These are phyloP conservation scores for Saccharomycopsis sp. DNA, from an alignment of 805 yeast species.

Conservation along the genomic window DNA sequence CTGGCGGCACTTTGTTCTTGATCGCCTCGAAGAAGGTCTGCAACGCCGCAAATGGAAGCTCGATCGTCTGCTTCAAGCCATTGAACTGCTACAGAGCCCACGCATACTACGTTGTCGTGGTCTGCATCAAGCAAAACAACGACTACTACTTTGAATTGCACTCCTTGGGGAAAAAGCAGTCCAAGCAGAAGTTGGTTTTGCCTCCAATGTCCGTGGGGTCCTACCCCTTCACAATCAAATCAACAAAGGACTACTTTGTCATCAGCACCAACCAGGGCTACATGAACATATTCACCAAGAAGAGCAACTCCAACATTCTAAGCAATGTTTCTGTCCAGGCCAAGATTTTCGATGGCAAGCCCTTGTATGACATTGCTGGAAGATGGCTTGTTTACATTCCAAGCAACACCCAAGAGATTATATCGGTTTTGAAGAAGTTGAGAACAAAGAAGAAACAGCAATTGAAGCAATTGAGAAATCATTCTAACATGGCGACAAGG, in stretches of 20 bases:
- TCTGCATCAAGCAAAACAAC: constrained; percentile 9
- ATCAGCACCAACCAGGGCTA: constrained; percentile 27
- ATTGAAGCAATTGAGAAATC: background rate
- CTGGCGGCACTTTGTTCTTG: constrained; percentile 25
- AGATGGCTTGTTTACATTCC: constrained; percentile 20
- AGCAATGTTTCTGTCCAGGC: background rate
- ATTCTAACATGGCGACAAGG: background rate
- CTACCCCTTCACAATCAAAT: constrained; percentile 23
- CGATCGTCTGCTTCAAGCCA: constrained; percentile 24
- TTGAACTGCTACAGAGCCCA: constrained; percentile 23
- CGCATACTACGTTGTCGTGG: constrained; percentile 23
- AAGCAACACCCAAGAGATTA: constrained; percentile 8
- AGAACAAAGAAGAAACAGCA: constrained; percentile 6
- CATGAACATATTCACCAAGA: constrained; percentile 24
- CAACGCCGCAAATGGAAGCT: constrained; percentile 16
- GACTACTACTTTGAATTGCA: constrained; percentile 17
- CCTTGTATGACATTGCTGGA: constrained; percentile 14
- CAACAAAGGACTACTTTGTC: constrained; percentile 23
- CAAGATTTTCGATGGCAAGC: too few species aligned
- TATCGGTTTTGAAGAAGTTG: constrained; percentile 5
- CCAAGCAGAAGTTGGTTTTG: constrained; percentile 20
- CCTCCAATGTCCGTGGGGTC: constrained; percentile 26
- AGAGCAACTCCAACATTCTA: background rate
- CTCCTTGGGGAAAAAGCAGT: constrained; percentile 11
- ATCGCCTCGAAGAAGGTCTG: constrained; percentile 23